Evolutionary conservation across 305 asterid genomes (phyloP), one percentile per base, ranked within the genome.

Genomic region (Rubia peregrina): DNA sequence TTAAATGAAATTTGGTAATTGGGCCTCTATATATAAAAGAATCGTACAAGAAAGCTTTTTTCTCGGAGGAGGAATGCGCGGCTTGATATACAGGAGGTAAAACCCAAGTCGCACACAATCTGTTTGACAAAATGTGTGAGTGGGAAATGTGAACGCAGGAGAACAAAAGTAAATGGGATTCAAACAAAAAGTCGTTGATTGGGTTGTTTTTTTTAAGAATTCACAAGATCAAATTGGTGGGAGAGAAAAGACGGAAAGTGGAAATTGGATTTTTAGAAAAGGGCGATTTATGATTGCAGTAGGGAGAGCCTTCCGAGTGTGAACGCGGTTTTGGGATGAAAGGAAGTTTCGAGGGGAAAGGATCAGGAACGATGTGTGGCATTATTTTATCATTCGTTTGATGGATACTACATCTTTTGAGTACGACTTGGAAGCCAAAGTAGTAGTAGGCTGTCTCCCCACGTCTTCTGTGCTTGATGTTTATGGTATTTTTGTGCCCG

Each of bases 91-190:
- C 36, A 69, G 51, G 42, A 60, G 33, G 38, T 22, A 51, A 17
- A 21, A 24, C 53, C 68, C 42, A 46, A 44, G 9, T 63, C 68
- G 79, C 73, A 63, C 76, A 55, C 8, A 71, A 85, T 56, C 69
- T 71, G 87, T 79, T 82, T 41, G 89, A 78, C 22, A 38, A 68
- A 85, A 84, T 78, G 90, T 71, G 85, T 82, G 81, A 83, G 77
- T 51, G 30, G 84, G 70, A 62, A 64, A 72, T 85, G 90, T 82
- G 90, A 87, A 87, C 85, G 61, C 86, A 51, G 49, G 2, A 43
- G 40, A n/a, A 22, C 75, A 81, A 61, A 76, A 17, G 48, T 30
- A 71, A 59, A 59, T 16, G 73, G 65, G 80, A 33, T 76, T 42
- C 75, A 17, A 70, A 63, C 62, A 63, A 44, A 70, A 70, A 43